Evolutionary conservation across 2,329 filamentous ascomycete genomes (phyloP).

Genomic region (Graphiopsis chlorocephala): DNA sequence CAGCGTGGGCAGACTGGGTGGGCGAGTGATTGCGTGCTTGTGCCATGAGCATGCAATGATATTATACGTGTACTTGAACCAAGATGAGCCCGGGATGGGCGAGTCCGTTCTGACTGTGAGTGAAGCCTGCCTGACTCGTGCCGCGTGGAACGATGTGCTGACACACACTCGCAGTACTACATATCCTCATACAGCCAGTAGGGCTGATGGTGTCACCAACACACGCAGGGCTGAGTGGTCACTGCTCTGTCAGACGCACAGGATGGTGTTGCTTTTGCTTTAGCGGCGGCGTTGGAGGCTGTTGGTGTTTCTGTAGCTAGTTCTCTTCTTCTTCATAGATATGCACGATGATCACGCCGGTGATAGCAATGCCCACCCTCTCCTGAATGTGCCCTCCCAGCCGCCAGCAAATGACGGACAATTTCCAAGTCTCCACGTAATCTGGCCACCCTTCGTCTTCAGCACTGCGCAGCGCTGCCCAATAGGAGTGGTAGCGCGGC

Average conservation of each 20-base stretch:
- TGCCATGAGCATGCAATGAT: constrained; percentile 77
- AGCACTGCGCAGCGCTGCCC: not conserved
- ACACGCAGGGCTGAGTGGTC: constrained; percentile 7
- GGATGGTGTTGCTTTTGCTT: constrained; percentile 8
- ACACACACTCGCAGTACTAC: constrained; percentile 49
- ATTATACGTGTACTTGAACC: constrained; percentile 75
- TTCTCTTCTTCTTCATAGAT: constrained; percentile 2
- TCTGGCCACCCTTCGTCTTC: constrained; percentile 2
- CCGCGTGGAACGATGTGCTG: constrained; percentile 19
- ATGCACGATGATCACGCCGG: not conserved
- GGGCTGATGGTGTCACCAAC: not conserved
- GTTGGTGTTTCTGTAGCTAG: constrained; percentile 7
- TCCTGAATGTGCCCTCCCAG: not conserved
- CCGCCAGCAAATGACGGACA: not conserved
- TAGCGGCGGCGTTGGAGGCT: constrained; percentile 16
- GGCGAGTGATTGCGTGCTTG: constrained; percentile 89
- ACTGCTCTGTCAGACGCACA: not conserved
- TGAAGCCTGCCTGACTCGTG: constrained; percentile 17
- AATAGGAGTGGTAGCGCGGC: not conserved
- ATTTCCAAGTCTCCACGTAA: not conserved
- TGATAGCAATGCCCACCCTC: not conserved
- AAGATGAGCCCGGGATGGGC: constrained; percentile 66
- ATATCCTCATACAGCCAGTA: constrained; percentile 55
- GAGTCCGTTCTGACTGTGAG: constrained; percentile 74
- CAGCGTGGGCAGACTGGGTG: constrained; percentile 84